Conservation (phyloP, 2,329 filamentous ascomycete species). For the Pseudopyricularia cyperi region DNA sequence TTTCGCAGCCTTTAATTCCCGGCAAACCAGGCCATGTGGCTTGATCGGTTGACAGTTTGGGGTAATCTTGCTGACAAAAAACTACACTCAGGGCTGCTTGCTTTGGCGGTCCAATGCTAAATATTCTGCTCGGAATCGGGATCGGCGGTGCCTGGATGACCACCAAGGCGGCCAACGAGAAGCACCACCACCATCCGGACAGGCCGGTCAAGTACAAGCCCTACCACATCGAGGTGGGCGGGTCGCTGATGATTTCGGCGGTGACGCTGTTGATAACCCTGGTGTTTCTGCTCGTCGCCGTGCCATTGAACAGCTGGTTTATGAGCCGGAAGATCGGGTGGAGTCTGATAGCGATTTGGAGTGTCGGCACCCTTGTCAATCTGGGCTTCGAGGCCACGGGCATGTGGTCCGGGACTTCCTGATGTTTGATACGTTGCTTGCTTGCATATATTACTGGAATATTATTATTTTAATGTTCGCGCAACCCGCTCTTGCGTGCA, state of each 20-base stretch:
- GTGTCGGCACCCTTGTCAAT: constrained; percentile 66
- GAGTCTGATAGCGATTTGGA: constrained; percentile 70
- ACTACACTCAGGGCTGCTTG: constrained; percentile 77
- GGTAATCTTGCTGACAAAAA: too few relatives aligned
- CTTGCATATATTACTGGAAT: too few relatives aligned
- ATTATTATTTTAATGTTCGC: too few relatives aligned
- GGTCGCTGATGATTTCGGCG: constrained; percentile 73
- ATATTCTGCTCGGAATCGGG: constrained; percentile 92
- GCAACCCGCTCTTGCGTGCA: too few relatives aligned
- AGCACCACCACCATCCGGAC: constrained; percentile 54
- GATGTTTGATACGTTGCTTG: not conserved
- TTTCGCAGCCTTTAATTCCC: not conserved
- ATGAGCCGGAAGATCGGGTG: constrained; percentile 75
- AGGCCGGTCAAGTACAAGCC: constrained; percentile 53
- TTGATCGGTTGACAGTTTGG: too few relatives aligned
- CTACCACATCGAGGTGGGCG: constrained; percentile 74
- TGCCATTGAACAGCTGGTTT: constrained; percentile 77
- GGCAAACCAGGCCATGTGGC: too few relatives aligned
- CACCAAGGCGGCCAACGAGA: constrained; percentile 52
- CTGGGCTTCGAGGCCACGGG: constrained; percentile 65
- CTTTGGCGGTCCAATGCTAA: constrained; percentile 97
- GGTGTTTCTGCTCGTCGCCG: constrained; percentile 60
- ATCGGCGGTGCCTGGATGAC: constrained; percentile 83
- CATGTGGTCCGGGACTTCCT: constrained; percentile 20
- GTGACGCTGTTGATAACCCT: constrained; percentile 74